These are phyloP conservation scores for Trichoderma asperelloides DNA, from an alignment of 495 filamentous ascomycete genomes.

Conservation along the genomic window DNA sequence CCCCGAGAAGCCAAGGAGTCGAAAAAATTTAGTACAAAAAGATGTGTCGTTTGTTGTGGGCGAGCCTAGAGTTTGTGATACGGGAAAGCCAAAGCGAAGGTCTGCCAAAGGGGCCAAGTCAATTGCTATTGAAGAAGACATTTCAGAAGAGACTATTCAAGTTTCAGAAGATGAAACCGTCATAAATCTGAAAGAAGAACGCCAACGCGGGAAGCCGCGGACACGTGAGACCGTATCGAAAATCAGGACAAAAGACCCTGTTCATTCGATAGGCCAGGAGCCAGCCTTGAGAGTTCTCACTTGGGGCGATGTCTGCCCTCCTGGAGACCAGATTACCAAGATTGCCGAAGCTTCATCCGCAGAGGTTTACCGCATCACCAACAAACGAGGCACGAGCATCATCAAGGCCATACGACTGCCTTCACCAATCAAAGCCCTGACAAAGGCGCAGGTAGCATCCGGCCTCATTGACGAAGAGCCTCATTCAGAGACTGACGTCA, in stretches of 20 bases:
- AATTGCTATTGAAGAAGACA: background rate
- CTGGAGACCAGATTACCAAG: conserved; percentile 44
- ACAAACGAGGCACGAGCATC: conserved; percentile 37
- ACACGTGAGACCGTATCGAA: background rate
- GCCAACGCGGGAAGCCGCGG: background rate
- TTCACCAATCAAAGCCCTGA: conserved; percentile 37
- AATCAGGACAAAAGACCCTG: background rate
- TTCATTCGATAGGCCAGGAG: background rate
- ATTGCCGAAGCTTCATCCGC: conserved; percentile 63
- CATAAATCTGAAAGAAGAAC: background rate
- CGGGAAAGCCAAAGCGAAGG: background rate
- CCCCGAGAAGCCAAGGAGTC: background rate
- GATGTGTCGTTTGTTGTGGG: background rate
- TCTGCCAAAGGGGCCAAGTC: background rate
- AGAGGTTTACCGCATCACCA: conserved; percentile 56
- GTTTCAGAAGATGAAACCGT: background rate
- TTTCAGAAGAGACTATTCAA: background rate
- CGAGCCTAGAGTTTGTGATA: background rate
- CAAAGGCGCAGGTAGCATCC: conserved; percentile 36
- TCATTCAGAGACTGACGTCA: conserved; percentile 31
- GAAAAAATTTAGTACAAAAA: background rate
- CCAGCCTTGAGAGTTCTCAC: conserved; percentile 25
- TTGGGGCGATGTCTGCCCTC: conserved; percentile 44
- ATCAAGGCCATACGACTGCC: conserved; percentile 44
- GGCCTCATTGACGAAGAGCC: conserved; percentile 41